Evolutionary conservation across 345 rosid genomes (phyloP).

Genomic region (Citrus mangshanensis): DNA sequence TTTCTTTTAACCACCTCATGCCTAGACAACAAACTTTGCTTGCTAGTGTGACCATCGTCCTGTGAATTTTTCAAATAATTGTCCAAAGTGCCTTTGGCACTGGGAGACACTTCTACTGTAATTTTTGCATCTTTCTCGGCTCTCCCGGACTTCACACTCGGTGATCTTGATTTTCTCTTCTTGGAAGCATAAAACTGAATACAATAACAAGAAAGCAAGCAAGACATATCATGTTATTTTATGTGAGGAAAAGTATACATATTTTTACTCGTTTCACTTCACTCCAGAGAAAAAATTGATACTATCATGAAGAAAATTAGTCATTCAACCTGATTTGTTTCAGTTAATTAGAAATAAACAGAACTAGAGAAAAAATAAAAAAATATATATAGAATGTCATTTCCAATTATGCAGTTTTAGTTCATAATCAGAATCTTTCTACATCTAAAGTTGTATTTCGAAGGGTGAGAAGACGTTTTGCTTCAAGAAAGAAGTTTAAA

Average conservation of each 20-base stretch:
- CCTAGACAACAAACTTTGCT: conserved; percentile 27
- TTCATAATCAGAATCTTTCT: neutral
- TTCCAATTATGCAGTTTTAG: neutral
- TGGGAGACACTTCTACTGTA: conserved; percentile 53
- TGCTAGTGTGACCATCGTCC: conserved; percentile 25
- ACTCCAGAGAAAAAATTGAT: neutral
- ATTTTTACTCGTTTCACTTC: neutral
- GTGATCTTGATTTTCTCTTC: conserved; percentile 72
- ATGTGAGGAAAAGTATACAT: neutral
- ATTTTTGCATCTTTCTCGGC: conserved; percentile 48
- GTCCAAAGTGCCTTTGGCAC: conserved; percentile 66
- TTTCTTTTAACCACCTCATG: conserved; percentile 45
- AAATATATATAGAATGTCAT: too few species aligned
- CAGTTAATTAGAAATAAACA: neutral
- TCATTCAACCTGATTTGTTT: neutral
- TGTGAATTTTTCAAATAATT: conserved; percentile 54
- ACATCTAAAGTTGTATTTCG: conserved; percentile 2
- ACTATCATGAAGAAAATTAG: neutral
- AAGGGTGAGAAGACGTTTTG: neutral
- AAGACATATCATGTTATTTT: conserved; percentile 6
- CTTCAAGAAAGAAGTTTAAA: neutral
- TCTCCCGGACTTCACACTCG: conserved; percentile 55
- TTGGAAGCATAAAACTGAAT: conserved; percentile 69
- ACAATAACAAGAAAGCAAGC: conserved; percentile 13
- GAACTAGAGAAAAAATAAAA: neutral